phyloP scores from a whole-genome alignment of 129 eudicot species.

The Erigeron canadensis region DNA sequence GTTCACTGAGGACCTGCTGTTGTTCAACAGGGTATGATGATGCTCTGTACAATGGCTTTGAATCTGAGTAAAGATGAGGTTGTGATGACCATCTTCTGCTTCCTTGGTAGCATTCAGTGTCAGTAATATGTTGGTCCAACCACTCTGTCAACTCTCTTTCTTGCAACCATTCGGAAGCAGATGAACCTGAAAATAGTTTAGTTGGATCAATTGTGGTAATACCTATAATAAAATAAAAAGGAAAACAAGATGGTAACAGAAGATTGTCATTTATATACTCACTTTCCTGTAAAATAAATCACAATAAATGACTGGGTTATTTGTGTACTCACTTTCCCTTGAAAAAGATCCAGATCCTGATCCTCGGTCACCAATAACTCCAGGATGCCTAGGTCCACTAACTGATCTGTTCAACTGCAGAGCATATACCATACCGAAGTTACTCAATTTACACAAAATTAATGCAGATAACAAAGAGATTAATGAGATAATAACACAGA shows the following conservation, averaged over 20 bases:
- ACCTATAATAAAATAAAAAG: background rate
- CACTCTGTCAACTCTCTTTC: conserved; percentile 63
- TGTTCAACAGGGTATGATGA: conserved; percentile 72
- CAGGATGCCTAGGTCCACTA: conserved; percentile 82
- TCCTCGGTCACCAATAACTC: conserved; percentile 89
- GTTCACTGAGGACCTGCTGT: conserved; percentile 61
- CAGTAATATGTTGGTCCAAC: conserved; percentile 63
- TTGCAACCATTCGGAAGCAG: conserved; percentile 85
- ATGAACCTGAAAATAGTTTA: conserved; percentile 64
- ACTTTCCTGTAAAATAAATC: background rate
- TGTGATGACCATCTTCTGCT: conserved; percentile 88
- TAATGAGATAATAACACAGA: background rate
- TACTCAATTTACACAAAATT: conserved; percentile 20
- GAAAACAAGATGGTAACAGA: background rate
- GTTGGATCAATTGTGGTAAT: conserved; percentile 5
- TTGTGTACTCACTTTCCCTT: conserved; percentile 76
- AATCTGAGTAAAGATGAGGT: conserved; percentile 57
- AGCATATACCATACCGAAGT: conserved; percentile 10
- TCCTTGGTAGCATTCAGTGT: conserved; percentile 59
- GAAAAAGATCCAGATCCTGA: conserved; percentile 82
- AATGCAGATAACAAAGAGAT: background rate
- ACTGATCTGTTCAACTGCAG: conserved; percentile 82
- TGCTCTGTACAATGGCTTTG: conserved; percentile 75
- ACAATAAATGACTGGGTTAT: background rate
- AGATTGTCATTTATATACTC: background rate